Conservation (phyloP, 2,329 filamentous ascomycete genomes). For the Bipolaris gigantea region DNA sequence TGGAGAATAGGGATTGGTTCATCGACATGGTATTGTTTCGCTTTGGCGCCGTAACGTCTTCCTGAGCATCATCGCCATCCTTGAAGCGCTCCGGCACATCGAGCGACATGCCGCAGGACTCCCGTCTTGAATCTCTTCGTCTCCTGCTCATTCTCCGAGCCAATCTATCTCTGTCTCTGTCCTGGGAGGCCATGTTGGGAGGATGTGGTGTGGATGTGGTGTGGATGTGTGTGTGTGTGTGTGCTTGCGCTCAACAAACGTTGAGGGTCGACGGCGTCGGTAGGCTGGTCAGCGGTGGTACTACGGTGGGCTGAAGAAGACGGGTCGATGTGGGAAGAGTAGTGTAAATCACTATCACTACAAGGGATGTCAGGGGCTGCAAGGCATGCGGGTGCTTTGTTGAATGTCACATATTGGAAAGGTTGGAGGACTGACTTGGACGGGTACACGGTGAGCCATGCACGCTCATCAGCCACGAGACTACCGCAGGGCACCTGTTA, state of each 20-base stretch:
- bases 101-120: slow-evolving; percentile 46
- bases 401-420: slow-evolving; percentile 38
- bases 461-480: slow-evolving; percentile 19
- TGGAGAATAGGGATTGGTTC: slow-evolving; percentile 92
- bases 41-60: slow-evolving; percentile 62
- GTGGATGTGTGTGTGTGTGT: slow-evolving; percentile 6
- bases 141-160: slow-evolving; percentile 42
- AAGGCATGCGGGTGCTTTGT: slow-evolving; percentile 14
- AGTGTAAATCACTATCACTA: slow-evolving; percentile 3
- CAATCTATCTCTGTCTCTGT: slow-evolving; percentile 28
- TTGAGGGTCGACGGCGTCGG: slow-evolving; percentile 11
- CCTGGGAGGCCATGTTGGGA: slow-evolving; percentile 41
- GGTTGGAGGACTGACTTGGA: slow-evolving; percentile 26
- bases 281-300: slow-evolving; percentile 12
- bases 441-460: slow-evolving; percentile 9
- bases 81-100: slow-evolving; percentile 61
- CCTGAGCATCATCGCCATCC: slow-evolving; percentile 61
- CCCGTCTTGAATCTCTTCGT: slow-evolving; percentile 33
- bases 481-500: slow-evolving; percentile 5
- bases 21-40: slow-evolving; percentile 63
- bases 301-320: slow-evolving; percentile 20
- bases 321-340: slow-evolving; percentile 2
- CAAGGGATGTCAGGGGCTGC: slow-evolving; percentile 26
- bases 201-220: slow-evolving; percentile 5
- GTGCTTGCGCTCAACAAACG: slow-evolving; percentile 12